Base-by-base conservation (phyloP, 2,329 filamentous ascomycete genomes). In the Aspergillus sp. region DNA sequence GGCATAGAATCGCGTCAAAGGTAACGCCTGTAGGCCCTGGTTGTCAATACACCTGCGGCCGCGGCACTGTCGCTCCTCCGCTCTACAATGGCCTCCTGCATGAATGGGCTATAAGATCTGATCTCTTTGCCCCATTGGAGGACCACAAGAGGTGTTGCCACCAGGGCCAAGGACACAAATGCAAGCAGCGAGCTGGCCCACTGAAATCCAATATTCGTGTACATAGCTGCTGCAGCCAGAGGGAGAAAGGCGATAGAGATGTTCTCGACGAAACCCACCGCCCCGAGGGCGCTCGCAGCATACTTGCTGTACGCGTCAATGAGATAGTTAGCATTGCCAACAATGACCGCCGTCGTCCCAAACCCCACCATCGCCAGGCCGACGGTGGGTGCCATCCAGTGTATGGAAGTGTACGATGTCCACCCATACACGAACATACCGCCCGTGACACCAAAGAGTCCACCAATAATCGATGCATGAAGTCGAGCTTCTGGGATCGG, bases 221-320 rank as follows among this genome's bases (percentile, higher is more conserved):
- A 80, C 57, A 80, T 67, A 10, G 64, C 66, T 44, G 71, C 71
- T 0, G 77, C 73, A 1, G 75, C 77, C 0, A 81, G 67, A 0
- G 80, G 79, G 21, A 82, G 65, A 25, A 78, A 80, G 0, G 76
- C 78, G 10, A 74, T 77, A 21, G 82, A 73, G 0, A 71, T 64
- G 58, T 80, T 82, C 59, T 81, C 74, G 2, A 79, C 73, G 0
- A 81, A 72, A 0, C 76, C 79, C 15, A 80, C 78, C 3, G 80
- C 80, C 2, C 76, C 77, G 1, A 81, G 70, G 1, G 80, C 78
- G 15, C 78, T 81, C 0, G 75, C 80, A 3, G 81, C 80, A 60
- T 81, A 81, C 25, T 78, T 74, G 25, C 77, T 76, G 62, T 83
- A 83, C 0, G 81, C 76, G 64, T 83, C 79, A 4, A 77, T 75